A percentile compares a stretch with the other conserved stretches of the same genome.
These are phyloP conservation scores for Exophiala viscosa DNA, from an alignment of 2,329 filamentous ascomycete genomes.

Conservation along the genomic window DNA sequence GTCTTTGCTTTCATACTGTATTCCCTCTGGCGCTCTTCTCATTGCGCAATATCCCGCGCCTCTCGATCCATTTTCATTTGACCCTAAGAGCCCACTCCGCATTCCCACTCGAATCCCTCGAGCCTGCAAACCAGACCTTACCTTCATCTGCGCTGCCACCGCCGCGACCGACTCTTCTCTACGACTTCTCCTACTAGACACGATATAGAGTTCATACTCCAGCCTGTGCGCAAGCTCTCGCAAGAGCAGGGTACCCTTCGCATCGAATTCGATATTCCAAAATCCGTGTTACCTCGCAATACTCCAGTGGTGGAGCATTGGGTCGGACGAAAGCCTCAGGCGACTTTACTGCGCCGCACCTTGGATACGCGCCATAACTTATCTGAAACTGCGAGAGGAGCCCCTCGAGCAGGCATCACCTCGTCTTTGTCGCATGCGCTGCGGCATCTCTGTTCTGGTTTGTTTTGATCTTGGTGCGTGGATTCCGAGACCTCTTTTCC, in stretches of 20 bases:
- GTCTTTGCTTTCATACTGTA: too few species aligned
- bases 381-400: conserved; percentile 24
- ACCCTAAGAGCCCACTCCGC: conserved; percentile 1
- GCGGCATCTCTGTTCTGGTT: conserved; percentile 11
- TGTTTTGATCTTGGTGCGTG: conserved; percentile 23
- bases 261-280: conserved; percentile 3
- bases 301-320: conserved; percentile 14
- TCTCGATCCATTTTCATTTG: conserved; percentile 12
- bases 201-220: too few species aligned
- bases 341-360: conserved; percentile 21
- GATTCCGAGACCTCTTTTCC: conserved; percentile 7
- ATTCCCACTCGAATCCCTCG: neutral
- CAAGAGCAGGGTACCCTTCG: conserved; percentile 9
- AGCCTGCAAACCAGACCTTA: too few species aligned
- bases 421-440: conserved; percentile 19
- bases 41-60: conserved; percentile 22
- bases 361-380: conserved; percentile 26
- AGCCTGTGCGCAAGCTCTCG: neutral
- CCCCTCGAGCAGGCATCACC: conserved; percentile 15
- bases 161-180: too few species aligned
- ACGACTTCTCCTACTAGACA: too few species aligned
- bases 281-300: conserved; percentile 13
- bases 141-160: too few species aligned
- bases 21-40: conserved; percentile 1
- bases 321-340: conserved; percentile 8